These are phyloP conservation scores for Paramecium biaurelia DNA, from an alignment of 73 alveolate genomes.

Conservation along the genomic window DNA sequence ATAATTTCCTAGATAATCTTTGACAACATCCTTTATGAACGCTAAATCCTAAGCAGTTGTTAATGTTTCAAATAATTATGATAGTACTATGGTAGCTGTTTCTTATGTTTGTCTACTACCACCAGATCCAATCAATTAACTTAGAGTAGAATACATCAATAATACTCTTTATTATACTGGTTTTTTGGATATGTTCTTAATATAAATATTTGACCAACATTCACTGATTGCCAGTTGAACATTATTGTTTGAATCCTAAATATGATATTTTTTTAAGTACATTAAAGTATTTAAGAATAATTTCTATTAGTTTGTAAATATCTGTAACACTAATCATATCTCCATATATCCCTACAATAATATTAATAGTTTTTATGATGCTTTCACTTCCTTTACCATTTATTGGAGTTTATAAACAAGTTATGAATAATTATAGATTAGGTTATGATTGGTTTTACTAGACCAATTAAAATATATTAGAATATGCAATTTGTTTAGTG, in stretches of 20 bases:
- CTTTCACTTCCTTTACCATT: slow-evolving; percentile 36
- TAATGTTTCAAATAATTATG: slow-evolving; percentile 9
- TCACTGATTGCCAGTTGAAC: not conserved
- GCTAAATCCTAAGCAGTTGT: not conserved
- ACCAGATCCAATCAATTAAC: not conserved
- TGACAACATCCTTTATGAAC: not conserved
- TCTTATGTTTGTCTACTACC: not conserved
- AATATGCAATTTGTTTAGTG: not conserved
- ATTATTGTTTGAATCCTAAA: not conserved
- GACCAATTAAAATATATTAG: not conserved
- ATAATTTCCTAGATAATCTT: not conserved
- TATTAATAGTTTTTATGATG: slow-evolving; percentile 9
- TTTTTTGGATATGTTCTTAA: not conserved
- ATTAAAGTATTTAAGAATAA: slow-evolving; percentile 22
- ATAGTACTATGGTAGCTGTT: slow-evolving; percentile 10
- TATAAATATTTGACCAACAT: slow-evolving; percentile 5
- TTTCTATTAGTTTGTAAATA: not conserved
- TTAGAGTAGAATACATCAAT: not conserved
- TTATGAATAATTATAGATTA: not conserved
- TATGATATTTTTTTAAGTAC: not conserved
- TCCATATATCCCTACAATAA: slow-evolving; percentile 12
- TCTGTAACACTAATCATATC: not conserved
- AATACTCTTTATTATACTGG: not conserved
- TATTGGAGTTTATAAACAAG: not conserved
- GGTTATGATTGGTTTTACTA: not conserved